Conservation (phyloP, 352 stramenopile species). For the Phytopythium helicoides region DNA sequence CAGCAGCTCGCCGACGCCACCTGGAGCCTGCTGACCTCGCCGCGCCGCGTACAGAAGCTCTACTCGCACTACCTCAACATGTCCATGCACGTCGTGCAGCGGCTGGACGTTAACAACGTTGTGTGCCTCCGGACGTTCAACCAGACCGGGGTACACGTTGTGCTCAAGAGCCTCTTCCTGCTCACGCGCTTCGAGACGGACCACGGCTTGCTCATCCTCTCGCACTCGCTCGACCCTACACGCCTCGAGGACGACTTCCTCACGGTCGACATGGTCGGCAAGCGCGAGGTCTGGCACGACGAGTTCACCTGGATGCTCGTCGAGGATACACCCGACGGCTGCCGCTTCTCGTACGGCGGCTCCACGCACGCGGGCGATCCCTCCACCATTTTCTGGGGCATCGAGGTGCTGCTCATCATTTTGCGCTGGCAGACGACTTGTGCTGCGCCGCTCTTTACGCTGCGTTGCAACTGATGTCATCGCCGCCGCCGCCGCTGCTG, state of each 20-base stretch:
- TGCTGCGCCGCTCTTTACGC: conserved; percentile 42
- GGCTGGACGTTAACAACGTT: conserved; percentile 39
- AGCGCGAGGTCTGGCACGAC: conserved; percentile 41
- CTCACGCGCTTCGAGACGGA: conserved; percentile 49
- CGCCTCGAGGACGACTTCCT: conserved; percentile 37
- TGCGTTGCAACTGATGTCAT: conserved; percentile 37
- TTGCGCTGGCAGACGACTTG: conserved; percentile 41
- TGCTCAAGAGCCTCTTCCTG: conserved; percentile 41
- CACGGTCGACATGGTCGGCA: conserved; percentile 29
- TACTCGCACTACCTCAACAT: conserved; percentile 48
- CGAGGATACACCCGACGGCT: conserved; percentile 33
- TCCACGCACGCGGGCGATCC: conserved; percentile 28
- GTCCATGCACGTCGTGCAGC: conserved; percentile 32
- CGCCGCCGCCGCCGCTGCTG: no score
- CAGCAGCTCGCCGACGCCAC: conserved; percentile 23
- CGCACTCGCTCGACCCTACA: conserved; percentile 28
- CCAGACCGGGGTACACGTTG: conserved; percentile 34
- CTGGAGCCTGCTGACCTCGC: conserved; percentile 28
- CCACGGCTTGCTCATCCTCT: conserved; percentile 33
- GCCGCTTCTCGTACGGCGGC: conserved; percentile 36
- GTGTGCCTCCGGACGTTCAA: conserved; percentile 40
- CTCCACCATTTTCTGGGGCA: conserved; percentile 45
- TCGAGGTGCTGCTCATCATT: conserved; percentile 43
- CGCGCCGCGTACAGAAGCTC: conserved; percentile 21
- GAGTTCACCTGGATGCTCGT: conserved; percentile 39